These are phyloP conservation scores for Pichia nakasei DNA, from an alignment of 805 yeast genomes.

Conservation along the genomic window DNA sequence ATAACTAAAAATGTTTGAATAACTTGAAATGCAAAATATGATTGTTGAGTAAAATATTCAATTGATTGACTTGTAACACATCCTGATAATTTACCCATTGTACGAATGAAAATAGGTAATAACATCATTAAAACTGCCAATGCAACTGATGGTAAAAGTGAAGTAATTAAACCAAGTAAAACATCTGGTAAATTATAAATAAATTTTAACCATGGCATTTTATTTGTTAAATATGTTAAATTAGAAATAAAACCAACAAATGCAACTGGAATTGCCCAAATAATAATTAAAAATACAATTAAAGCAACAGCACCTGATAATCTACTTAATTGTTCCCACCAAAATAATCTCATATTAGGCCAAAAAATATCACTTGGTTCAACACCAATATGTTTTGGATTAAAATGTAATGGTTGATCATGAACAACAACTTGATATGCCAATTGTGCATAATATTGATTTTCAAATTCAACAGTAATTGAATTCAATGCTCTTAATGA, in stretches of 20 bases:
- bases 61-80: conserved; percentile 46
- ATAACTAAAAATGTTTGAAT: conserved; percentile 65
- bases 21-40: conserved; percentile 62
- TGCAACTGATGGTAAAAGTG: conserved; percentile 59
- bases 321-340: conserved; percentile 70
- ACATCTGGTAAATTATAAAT: conserved; percentile 45
- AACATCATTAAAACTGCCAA: conserved; percentile 58
- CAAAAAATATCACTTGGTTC: conserved; percentile 58
- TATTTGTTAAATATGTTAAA: conserved; percentile 50
- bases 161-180: conserved; percentile 56
- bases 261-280: conserved; percentile 76
- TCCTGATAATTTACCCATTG: conserved; percentile 55
- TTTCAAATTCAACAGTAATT: conserved; percentile 68
- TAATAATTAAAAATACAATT: conserved; percentile 44
- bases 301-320: conserved; percentile 42
- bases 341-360: conserved; percentile 65
- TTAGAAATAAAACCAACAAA: conserved; percentile 71
- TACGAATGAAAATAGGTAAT: conserved; percentile 56
- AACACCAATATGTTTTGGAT: conserved; percentile 53
- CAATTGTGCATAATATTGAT: conserved; percentile 66
- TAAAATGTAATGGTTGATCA: conserved; percentile 57
- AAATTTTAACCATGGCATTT: conserved; percentile 45
- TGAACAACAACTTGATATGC: conserved; percentile 58
- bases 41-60: conserved; percentile 57
- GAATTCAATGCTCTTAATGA: conserved; percentile 62